These are phyloP conservation scores for Kodamaea hsintzibuensis DNA, from an alignment of 805 yeast genomes.

Conservation along the genomic window DNA sequence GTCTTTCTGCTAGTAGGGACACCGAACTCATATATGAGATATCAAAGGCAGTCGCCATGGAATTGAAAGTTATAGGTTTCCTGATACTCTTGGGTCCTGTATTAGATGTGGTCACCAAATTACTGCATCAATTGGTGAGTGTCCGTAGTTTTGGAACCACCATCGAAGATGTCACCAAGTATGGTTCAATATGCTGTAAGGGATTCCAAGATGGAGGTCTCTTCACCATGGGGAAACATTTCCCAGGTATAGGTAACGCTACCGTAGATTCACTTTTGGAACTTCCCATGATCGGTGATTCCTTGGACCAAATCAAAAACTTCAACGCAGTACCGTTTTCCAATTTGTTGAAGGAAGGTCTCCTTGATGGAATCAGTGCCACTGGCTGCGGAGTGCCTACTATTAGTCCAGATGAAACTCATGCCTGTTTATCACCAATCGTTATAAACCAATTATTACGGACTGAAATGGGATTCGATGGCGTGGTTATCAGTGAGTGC, in stretches of 20 bases:
- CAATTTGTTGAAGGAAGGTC: slow-evolving; percentile 42
- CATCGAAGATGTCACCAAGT: slow-evolving; percentile 57
- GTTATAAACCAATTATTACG: slow-evolving; percentile 52
- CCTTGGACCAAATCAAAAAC: slow-evolving; percentile 51
- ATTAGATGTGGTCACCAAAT: slow-evolving; percentile 57
- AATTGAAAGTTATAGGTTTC: slow-evolving; percentile 55
- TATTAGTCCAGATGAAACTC: slow-evolving; percentile 58
- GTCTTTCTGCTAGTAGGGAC: slow-evolving; percentile 55
- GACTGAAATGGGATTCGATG: slow-evolving; percentile 52
- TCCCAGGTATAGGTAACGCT: slow-evolving; percentile 67
- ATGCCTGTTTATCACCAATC: slow-evolving; percentile 60
- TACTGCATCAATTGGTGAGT: slow-evolving; percentile 57
- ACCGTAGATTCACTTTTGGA: slow-evolving; percentile 58
- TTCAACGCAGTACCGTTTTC: slow-evolving; percentile 54
- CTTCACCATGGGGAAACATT: slow-evolving; percentile 59
- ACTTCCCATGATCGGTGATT: slow-evolving; percentile 58
- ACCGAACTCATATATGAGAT: slow-evolving; percentile 50
- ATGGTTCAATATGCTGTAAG: slow-evolving; percentile 51
- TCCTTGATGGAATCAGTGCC: slow-evolving; percentile 56
- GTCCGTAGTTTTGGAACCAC: slow-evolving; percentile 63
- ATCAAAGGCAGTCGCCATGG: slow-evolving; percentile 54
- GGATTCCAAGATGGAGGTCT: slow-evolving; percentile 58
- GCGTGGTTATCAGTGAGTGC: slow-evolving; percentile 61
- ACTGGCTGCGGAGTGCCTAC: slow-evolving; percentile 69
- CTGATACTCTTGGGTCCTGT: slow-evolving; percentile 61